These are phyloP conservation scores for Omphalea diandra DNA, from an alignment of 441 rosid species.

Conservation along the genomic window DNA sequence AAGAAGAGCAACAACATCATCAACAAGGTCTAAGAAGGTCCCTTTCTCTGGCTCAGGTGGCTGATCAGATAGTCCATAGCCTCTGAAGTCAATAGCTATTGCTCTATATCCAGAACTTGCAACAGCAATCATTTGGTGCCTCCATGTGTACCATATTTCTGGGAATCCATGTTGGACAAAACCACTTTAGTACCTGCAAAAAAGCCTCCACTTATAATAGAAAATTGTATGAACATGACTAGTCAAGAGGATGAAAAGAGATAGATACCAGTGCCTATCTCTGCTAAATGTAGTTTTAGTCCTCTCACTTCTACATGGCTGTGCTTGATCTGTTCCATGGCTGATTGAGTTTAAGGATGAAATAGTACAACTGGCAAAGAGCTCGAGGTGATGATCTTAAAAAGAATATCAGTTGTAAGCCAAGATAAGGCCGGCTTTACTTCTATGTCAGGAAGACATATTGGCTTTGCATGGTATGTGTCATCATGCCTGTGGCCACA, in stretches of 20 bases:
- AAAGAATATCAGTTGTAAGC: no score
- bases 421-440: no score
- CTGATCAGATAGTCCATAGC: conserved; percentile 28
- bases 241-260: background rate
- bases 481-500: no score
- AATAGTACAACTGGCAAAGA: no score
- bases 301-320: conserved; percentile 36
- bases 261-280: conserved; percentile 36
- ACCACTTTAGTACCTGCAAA: conserved; percentile 26
- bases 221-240: background rate
- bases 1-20: conserved; percentile 28
- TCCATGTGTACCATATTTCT: conserved; percentile 32
- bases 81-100: conserved; percentile 27
- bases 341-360: no score
- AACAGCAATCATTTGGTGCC: conserved; percentile 27
- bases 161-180: conserved; percentile 31
- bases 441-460: no score
- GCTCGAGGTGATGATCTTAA: no score
- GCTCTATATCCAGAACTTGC: conserved; percentile 22
- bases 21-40: conserved; percentile 21
- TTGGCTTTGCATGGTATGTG: no score
- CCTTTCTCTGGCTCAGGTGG: conserved; percentile 31
- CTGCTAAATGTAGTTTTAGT: conserved; percentile 45
- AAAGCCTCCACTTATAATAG: background rate
- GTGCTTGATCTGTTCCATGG: conserved; percentile 46